Base-by-base conservation (phyloP, 1,284 basidiomycete genomes). In the Rhodotorula glutinis region DNA sequence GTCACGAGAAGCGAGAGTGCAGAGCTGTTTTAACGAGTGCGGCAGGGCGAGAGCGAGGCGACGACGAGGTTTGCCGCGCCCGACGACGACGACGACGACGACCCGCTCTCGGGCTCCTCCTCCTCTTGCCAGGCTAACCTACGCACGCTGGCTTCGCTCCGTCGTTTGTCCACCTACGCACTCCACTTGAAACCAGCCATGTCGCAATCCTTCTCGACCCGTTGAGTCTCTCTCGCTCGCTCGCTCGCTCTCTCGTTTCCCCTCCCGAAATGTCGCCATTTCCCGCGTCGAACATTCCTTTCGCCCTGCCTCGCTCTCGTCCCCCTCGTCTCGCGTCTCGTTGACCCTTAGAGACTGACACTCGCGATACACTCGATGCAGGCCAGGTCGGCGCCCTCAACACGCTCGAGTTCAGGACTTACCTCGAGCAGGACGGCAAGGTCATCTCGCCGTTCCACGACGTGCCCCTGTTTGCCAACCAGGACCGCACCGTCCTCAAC, bases 381-480 rank as follows among this genome's bases (percentile, higher is more conserved):
- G 71, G 71, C 66, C 71, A 73, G 61, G 84, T 93, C 78, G 90
- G 89, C 63, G 89, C 93, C 62, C 85, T 90, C 76, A 90, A 97
- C 84, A 96, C 94, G 66, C 87, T 97, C 74, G 95, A 98, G 76
- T 91, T 96, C 83, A 91, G 95, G 69, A 88, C 95, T 70, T 98
- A 81, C 85, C 86, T 93, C 80, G 95, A 98, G 81, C 88, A 90
- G 78, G 87, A 90, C 76, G 88, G 88, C 75, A 85, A 85, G 72
- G 87, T 92, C 80, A 82, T 95, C 70, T 96, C 93, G 23, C 85
- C 91, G 69, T 96, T 92, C 86, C 93, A 96, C 79, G 93, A 97
- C 81, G 89, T 97, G 77, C 93, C 93, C 33, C 90, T 97, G 77
- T 96, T 94, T 80, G 91, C 92, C 67, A 91, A 97, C 82, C 89